These are phyloP conservation scores for Aspergillus clavatus DNA, from an alignment of 2,329 filamentous ascomycete species.

Conservation along the genomic window DNA sequence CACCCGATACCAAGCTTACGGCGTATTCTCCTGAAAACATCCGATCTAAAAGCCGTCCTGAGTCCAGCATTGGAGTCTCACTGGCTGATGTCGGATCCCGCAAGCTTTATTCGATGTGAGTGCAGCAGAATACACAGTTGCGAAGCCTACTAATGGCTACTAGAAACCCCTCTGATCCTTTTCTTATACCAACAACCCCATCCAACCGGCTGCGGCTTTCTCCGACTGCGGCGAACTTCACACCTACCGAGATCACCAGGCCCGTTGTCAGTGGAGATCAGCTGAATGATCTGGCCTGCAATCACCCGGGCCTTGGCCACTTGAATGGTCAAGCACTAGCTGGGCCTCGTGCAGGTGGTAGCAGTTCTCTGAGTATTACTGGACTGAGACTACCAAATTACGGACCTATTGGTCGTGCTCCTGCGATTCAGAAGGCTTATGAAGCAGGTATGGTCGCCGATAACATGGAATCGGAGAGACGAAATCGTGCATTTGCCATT, in stretches of 20 bases:
- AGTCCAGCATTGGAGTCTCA: slow-evolving; percentile 13
- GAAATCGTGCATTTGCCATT: slow-evolving; percentile 29
- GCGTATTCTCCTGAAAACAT: slow-evolving; percentile 59
- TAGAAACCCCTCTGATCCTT: slow-evolving; percentile 27
- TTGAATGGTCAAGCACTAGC: slow-evolving; percentile 18
- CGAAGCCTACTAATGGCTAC: slow-evolving; percentile 1
- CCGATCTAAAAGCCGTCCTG: slow-evolving; percentile 36
- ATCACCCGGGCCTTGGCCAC: slow-evolving; percentile 15
- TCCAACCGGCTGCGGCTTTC: slow-evolving; percentile 47
- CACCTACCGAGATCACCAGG: slow-evolving; percentile 41
- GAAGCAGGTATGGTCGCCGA: slow-evolving; percentile 12
- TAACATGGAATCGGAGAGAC: slow-evolving; percentile 24
- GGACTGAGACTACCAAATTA: slow-evolving; percentile 15
- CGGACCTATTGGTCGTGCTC: slow-evolving; percentile 21
- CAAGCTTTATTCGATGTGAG: slow-evolving; percentile 22
- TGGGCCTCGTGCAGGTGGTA: slow-evolving; percentile 11
- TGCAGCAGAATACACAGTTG: neutral
- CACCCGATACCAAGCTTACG: slow-evolving; percentile 61
- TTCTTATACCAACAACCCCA: slow-evolving; percentile 19
- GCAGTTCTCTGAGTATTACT: slow-evolving; percentile 6
- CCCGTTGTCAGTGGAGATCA: slow-evolving; percentile 6
- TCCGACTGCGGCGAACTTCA: slow-evolving; percentile 60
- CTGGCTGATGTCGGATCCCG: slow-evolving; percentile 14
- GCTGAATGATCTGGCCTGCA: slow-evolving; percentile 9
- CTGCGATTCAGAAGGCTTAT: slow-evolving; percentile 7